Evolutionary conservation across 345 rosid species (phyloP).

Genomic region (Lenwebbia sp.): DNA sequence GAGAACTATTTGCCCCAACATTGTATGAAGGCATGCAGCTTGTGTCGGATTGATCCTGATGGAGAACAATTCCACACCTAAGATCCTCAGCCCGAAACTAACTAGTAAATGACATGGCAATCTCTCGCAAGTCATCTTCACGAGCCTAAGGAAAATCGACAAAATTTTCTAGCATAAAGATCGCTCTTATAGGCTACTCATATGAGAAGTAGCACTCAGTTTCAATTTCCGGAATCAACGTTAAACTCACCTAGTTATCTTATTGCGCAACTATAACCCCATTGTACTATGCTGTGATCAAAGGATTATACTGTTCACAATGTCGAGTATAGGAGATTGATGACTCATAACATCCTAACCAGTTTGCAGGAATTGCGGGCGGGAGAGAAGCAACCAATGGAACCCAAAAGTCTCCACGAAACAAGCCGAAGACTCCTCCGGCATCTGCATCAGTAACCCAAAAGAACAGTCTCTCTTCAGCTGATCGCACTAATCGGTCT

Average conservation of each 20-base stretch:
- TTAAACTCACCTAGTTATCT: not conserved
- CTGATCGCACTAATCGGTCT: not conserved
- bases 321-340: not conserved
- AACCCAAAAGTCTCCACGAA: not conserved
- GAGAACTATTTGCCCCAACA: not conserved
- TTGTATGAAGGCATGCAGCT: not conserved
- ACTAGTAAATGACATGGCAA: not conserved
- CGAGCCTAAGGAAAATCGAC: not conserved
- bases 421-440: constrained; percentile 1
- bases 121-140: not conserved
- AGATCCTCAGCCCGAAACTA: not conserved
- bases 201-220: not conserved
- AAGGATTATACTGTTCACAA: not conserved
- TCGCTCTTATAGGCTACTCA: not conserved
- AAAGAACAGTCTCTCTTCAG: constrained; percentile 4
- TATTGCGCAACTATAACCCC: not conserved
- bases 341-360: not conserved
- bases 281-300: not conserved
- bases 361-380: not conserved
- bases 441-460: constrained; percentile 15
- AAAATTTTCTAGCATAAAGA: not conserved
- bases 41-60: not conserved
- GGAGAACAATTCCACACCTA: not conserved
- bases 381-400: not conserved
- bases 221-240: not conserved